A percentile compares a stretch with the other conserved stretches of the same genome.
Conservation (phyloP, 441 rosid genomes). For the Erysimum pusillum region DNA sequence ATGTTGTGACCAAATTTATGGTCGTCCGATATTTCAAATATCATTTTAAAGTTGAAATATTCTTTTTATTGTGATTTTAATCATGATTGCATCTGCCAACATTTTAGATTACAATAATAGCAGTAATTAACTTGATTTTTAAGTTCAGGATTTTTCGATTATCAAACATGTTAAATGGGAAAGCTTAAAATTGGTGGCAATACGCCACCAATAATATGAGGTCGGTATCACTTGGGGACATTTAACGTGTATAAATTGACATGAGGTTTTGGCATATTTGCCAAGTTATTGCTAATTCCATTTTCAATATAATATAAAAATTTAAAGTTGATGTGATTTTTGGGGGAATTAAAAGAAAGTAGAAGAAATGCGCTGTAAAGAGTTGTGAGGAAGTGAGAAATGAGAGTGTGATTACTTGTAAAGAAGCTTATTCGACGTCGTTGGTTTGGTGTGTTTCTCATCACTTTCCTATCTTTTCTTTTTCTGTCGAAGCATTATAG, state of each 20-base stretch:
- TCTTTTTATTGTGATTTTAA: neutral
- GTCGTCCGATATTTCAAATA: neutral
- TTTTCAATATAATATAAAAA: neutral
- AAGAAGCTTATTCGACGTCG: constrained; percentile 40
- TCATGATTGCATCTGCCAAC: neutral
- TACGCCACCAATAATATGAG: constrained; percentile 2
- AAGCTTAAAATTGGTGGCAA: constrained; percentile 36
- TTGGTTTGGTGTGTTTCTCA: constrained; percentile 35
- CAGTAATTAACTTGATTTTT: neutral
- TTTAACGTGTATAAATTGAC: constrained; percentile 47
- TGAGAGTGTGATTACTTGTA: constrained; percentile 45
- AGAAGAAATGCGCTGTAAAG: constrained; percentile 43
- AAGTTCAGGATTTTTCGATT: neutral
- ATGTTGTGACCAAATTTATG: neutral
- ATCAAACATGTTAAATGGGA: neutral
- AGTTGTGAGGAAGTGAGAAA: constrained; percentile 38
- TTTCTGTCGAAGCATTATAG: constrained; percentile 32
- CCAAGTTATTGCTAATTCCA: constrained; percentile 17
- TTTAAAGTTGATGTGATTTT: constrained; percentile 44
- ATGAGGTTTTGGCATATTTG: constrained; percentile 47
- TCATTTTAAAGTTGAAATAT: neutral
- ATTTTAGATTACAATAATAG: neutral
- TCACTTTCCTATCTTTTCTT: constrained; percentile 41
- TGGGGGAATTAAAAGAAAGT: constrained; percentile 27
- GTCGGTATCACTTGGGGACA: constrained; percentile 44